These are phyloP conservation scores for Alternaria ventricosa DNA, from an alignment of 2,329 filamentous ascomycete species.

Conservation along the genomic window DNA sequence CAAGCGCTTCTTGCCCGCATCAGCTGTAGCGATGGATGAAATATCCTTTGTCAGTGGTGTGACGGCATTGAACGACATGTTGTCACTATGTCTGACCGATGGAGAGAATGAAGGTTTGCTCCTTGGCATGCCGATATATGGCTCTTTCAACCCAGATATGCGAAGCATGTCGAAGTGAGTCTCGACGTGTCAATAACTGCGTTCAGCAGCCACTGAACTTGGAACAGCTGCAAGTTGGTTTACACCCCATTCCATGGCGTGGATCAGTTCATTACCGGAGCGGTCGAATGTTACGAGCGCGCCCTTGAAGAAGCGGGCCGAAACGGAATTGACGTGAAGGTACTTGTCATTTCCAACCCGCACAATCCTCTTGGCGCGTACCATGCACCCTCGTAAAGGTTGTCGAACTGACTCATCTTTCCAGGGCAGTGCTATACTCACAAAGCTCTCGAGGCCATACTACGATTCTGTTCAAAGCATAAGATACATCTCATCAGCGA, in stretches of 20 bases:
- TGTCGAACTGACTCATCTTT: neutral
- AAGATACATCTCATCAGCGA: constrained; percentile 63
- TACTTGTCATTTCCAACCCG: constrained; percentile 59
- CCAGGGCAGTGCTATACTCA: constrained; percentile 42
- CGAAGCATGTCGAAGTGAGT: constrained; percentile 11
- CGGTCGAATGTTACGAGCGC: constrained; percentile 47
- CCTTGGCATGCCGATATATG: constrained; percentile 12
- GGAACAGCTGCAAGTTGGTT: constrained; percentile 5
- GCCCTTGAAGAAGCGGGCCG: constrained; percentile 43
- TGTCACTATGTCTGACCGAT: constrained; percentile 9
- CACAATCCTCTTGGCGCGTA: constrained; percentile 58
- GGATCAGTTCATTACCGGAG: neutral
- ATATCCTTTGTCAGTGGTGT: constrained; percentile 6
- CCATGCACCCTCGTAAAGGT: neutral
- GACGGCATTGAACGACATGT: constrained; percentile 9
- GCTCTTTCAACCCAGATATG: constrained; percentile 7
- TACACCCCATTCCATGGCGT: constrained; percentile 1
- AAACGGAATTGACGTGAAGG: constrained; percentile 47
- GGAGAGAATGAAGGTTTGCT: constrained; percentile 7
- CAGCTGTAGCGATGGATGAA: neutral
- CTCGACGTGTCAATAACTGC: neutral
- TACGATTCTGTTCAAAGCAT: constrained; percentile 59
- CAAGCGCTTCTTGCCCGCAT: constrained; percentile 5
- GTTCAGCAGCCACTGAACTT: neutral
- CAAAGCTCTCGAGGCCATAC: constrained; percentile 49